A percentile compares a stretch with the other conserved stretches of the same genome.
Evolutionary conservation across 345 rosid genomes (phyloP).

Genomic region (sweet orange (Citrus sinensis)): DVS_A1.0 CM039161.1:20983501-20984000

Average conservation of each 20-base stretch:
- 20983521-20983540: conserved; percentile 66
- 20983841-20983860: conserved; percentile 78
- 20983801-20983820: conserved; percentile 69
- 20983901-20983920: conserved; percentile 73
- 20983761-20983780: conserved; percentile 52
- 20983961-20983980: conserved; percentile 67
- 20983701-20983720: conserved; percentile 61
- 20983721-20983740: conserved; percentile 59
- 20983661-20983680: conserved; percentile 57
- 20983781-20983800: conserved; percentile 68
- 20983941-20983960: conserved; percentile 65
- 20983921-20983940: conserved; percentile 73
- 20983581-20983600: conserved; percentile 50
- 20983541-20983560: conserved; percentile 65
- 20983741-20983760: conserved; percentile 48
- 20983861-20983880: conserved; percentile 53
- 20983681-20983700: conserved; percentile 63
- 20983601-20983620: conserved; percentile 56
- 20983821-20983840: conserved; percentile 59
- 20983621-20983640: conserved; percentile 66
- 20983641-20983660: conserved; percentile 53
- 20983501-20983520: conserved; percentile 59
- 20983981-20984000: conserved; percentile 59
- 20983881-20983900: conserved; percentile 56
- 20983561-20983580: conserved; percentile 58